These are phyloP conservation scores for Cordyceps cicadae DNA, from an alignment of 2,329 filamentous ascomycete genomes.

Conservation along the genomic window DNA sequence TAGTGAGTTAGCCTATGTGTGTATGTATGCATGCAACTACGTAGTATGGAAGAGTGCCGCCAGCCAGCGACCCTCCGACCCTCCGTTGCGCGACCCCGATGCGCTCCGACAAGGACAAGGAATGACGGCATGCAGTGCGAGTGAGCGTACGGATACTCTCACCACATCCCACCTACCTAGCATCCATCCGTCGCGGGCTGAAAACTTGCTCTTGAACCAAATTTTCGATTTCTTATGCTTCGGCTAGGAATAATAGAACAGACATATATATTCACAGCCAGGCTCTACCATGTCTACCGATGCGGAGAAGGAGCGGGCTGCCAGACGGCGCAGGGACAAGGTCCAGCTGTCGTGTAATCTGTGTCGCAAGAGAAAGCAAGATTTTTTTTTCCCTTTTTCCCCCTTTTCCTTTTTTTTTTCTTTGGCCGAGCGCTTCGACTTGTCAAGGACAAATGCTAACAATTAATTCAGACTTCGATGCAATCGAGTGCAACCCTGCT, in stretches of 20 bases:
- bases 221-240: neutral
- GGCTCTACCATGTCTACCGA: neutral
- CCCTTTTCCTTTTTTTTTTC: neutral
- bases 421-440: neutral
- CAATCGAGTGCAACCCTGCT: slow-evolving; percentile 24
- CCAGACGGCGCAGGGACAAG: slow-evolving; percentile 5
- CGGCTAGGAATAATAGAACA: neutral
- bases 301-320: neutral
- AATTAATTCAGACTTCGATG: slow-evolving; percentile 23
- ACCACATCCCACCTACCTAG: neutral
- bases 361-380: slow-evolving; percentile 7
- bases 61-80: neutral
- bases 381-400: too few species aligned
- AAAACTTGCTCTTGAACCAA: neutral
- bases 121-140: neutral
- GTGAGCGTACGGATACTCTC: neutral
- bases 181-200: too few species aligned
- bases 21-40: too few species aligned
- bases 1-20: too few species aligned
- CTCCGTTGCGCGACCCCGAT: neutral
- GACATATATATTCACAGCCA: neutral
- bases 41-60: neutral
- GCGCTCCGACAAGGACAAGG: too few species aligned
- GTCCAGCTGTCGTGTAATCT: slow-evolving; percentile 8
- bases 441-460: neutral